phyloP scores from a whole-genome alignment of 805 yeast genomes.

The Metschnikowia proteae region DNA sequence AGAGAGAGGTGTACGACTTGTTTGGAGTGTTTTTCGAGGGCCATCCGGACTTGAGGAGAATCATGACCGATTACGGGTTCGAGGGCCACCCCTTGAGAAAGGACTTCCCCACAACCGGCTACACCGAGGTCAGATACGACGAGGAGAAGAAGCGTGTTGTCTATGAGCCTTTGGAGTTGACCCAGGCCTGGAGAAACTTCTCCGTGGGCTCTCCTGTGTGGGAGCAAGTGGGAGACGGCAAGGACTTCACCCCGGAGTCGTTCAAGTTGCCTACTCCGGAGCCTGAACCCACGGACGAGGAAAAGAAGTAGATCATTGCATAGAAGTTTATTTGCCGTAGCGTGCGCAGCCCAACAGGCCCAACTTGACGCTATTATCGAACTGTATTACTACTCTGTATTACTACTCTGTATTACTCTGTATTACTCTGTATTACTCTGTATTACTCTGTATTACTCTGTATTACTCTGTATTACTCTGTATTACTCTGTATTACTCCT shows the following conservation, averaged over 20 bases:
- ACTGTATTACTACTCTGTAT: background rate
- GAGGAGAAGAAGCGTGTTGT: conserved; percentile 87
- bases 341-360: too few relatives aligned
- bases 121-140: conserved; percentile 86
- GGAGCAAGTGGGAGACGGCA: conserved; percentile 89
- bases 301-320: conserved; percentile 21
- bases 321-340: background rate
- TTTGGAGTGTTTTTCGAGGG: conserved; percentile 84
- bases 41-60: conserved; percentile 86
- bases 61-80: conserved; percentile 87
- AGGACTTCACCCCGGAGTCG: conserved; percentile 73
- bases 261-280: conserved; percentile 81
- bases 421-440: too few relatives aligned
- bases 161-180: conserved; percentile 84
- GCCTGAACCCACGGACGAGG: conserved; percentile 57
- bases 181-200: conserved; percentile 91
- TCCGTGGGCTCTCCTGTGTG: conserved; percentile 83
- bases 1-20: conserved; percentile 84
- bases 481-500: too few relatives aligned
- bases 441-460: background rate
- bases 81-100: conserved; percentile 90
- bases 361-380: background rate
- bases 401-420: too few relatives aligned
- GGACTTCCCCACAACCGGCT: conserved; percentile 91
- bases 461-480: too few relatives aligned